A percentile compares a stretch with the other conserved stretches of the same genome.
phyloP scores from a whole-genome alignment of 345 rosid species.

The Eucalyptus globulus region DNA sequence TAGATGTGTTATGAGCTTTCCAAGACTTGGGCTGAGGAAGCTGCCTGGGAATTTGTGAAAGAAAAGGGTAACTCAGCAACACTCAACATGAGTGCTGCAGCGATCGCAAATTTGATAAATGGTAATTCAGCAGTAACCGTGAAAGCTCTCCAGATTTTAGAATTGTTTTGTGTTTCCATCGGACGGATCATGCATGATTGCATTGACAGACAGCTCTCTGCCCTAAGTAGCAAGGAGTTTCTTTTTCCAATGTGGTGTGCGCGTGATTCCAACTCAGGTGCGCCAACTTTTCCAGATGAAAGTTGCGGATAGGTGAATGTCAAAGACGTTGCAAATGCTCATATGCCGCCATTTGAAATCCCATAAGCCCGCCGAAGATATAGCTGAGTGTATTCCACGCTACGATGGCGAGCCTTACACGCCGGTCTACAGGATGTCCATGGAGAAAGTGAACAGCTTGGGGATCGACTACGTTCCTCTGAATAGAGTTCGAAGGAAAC shows the following conservation, averaged over 20 bases:
- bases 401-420: constrained; percentile 59
- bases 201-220: background rate
- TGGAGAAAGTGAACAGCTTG: constrained; percentile 51
- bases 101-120: constrained; percentile 60
- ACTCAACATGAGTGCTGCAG: constrained; percentile 81
- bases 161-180: background rate
- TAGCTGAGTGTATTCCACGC: constrained; percentile 64
- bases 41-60: constrained; percentile 75
- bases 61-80: constrained; percentile 74
- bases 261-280: constrained; percentile 25
- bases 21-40: constrained; percentile 81
- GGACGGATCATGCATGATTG: background rate
- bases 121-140: constrained; percentile 19
- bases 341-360: background rate
- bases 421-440: constrained; percentile 67
- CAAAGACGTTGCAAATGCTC: constrained; percentile 69
- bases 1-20: constrained; percentile 84
- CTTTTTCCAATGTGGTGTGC: background rate
- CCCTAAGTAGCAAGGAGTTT: background rate
- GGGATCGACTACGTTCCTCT: constrained; percentile 68
- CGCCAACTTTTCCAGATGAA: constrained; percentile 53
- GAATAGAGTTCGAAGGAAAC: constrained; percentile 70
- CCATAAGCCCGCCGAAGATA: constrained; percentile 48
- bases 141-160: background rate
- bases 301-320: constrained; percentile 77